phyloP scores from a whole-genome alignment of 164 flowering plant species.

The Piper betle region DNA sequence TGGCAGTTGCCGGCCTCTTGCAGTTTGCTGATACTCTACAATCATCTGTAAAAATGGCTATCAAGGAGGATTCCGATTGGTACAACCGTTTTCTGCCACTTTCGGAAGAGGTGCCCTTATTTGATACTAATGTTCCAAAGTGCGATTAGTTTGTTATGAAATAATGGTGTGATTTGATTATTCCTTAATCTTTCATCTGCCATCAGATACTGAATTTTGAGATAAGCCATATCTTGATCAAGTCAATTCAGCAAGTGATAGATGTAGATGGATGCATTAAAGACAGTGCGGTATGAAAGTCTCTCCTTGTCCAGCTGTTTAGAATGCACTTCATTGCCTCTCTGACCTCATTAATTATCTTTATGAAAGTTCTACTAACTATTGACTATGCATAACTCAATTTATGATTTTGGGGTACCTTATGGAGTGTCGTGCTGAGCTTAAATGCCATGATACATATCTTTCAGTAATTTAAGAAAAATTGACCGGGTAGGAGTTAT shows the following conservation, averaged over 20 bases:
- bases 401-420: too few relatives aligned
- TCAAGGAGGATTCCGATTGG: conserved; percentile 68
- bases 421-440: too few relatives aligned
- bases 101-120: conserved; percentile 41
- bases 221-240: conserved; percentile 33
- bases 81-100: conserved; percentile 68
- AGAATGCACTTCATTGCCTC: not conserved
- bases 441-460: too few relatives aligned
- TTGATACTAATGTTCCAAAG: not conserved
- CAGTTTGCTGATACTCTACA: conserved; percentile 50
- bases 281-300: conserved; percentile 62
- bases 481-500: too few relatives aligned
- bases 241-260: conserved; percentile 44
- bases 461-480: too few relatives aligned
- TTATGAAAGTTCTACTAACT: not conserved
- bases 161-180: not conserved
- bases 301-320: not conserved
- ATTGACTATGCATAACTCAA: not conserved
- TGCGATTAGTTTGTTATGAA: not conserved
- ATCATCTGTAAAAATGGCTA: conserved; percentile 39
- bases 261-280: conserved; percentile 81
- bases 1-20: conserved; percentile 46
- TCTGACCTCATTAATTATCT: not conserved
- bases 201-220: conserved; percentile 49
- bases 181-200: conserved; percentile 4